Evolutionary conservation across 306 rosid genomes (phyloP), one percentile per base, ranked within the genome.

Genomic region (Vigna reflexopilosa): DNA sequence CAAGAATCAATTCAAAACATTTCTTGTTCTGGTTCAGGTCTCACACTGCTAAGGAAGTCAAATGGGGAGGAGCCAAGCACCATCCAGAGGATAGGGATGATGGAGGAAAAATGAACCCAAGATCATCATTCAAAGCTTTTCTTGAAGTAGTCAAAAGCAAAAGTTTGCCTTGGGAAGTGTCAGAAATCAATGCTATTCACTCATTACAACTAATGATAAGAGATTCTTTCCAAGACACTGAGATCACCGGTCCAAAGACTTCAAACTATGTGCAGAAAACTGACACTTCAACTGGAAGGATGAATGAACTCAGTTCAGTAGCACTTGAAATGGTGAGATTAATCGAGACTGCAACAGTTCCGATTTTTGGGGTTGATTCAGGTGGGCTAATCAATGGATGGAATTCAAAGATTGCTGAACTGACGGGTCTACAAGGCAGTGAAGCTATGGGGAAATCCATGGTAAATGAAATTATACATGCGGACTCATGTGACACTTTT

Each of bases 31-130:
- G 98, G 98, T 93, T 90, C 76, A 80, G 97, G 76, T 90, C 96
- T 70, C 93, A 87, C 77, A 80, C 82, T 20, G 93, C 96, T 24
- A 84, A 87, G 83, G 97, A 91, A 85, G 58, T 88, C 40, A 86
- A 85, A 61, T 91, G 97, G 98, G 96, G 96, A 68, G 97, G 93
- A 81, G 93, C 98, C 47, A 93, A 91, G 84, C 92, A 93, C 67
- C 92, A 91, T 67, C 88, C 93, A n/a, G 71, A 81, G 80, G 90
- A 87, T 65, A 87, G 86, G 81, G 97, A 93, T 73, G 92, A 90
- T 28, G 81, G 91, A 48, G 85, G 81, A 62, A 91, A 85, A 81
- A 80, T 91, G 93, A 86, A 90, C 81, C 98, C 98, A 3, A 86
- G 96, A 58, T 87, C 91, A 63, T 93, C 97, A 7, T 91, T 91